Evolutionary conservation across 306 rosid species (phyloP).

Genomic region (Citrullus colocynthis): DNA sequence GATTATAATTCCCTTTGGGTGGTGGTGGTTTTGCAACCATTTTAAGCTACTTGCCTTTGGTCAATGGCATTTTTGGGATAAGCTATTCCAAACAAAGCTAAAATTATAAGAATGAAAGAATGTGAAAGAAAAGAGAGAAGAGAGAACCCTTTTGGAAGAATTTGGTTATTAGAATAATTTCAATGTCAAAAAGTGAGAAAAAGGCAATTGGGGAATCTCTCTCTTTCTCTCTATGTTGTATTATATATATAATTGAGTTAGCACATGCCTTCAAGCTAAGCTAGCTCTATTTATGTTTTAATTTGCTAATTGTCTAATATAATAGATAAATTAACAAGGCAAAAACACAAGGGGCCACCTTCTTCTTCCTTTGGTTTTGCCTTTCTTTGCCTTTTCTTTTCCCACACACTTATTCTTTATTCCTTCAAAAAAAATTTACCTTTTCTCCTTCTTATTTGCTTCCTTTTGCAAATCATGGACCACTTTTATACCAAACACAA

Average conservation of each 20-base stretch:
- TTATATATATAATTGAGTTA: neutral
- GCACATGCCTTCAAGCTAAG: slow-evolving; percentile 32
- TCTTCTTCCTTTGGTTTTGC: slow-evolving; percentile 5
- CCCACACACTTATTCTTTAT: neutral
- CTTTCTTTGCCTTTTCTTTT: slow-evolving; percentile 2
- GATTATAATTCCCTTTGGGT: slow-evolving; percentile 4
- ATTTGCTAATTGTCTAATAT: neutral
- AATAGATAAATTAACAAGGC: neutral
- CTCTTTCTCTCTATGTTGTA: neutral
- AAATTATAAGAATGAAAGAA: neutral
- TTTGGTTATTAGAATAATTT: neutral
- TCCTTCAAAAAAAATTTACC: neutral
- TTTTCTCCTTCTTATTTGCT: neutral
- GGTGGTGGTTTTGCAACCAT: slow-evolving; percentile 18
- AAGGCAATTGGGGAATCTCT: neutral
- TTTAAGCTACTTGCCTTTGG: slow-evolving; percentile 20
- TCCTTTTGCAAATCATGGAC: neutral
- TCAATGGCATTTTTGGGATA: slow-evolving; percentile 13
- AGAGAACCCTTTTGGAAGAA: neutral
- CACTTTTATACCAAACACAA: neutral
- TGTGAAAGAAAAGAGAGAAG: neutral
- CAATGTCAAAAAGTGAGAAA: neutral
- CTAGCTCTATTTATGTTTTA: neutral
- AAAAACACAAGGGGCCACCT: slow-evolving; percentile 2
- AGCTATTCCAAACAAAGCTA: neutral